Evolutionary conservation across 257 asterid species (phyloP), one percentile per base, ranked within the genome.

Genomic region (Solanum phureja): DNA sequence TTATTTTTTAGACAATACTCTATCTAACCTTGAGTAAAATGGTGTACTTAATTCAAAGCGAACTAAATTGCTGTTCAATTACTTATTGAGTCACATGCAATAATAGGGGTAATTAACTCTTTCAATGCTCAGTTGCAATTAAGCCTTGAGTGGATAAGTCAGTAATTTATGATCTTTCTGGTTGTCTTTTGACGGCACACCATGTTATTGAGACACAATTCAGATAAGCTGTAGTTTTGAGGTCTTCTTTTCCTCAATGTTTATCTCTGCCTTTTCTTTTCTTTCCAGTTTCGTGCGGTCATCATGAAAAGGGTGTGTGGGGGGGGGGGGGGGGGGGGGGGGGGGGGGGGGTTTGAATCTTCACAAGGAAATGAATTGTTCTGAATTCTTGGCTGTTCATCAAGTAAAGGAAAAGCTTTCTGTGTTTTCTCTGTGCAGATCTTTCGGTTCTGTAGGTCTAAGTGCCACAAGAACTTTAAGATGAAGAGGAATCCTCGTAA

Each of bases 401-500:
- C 46, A 40, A 40, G 46, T 40, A 40, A 40, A 40, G 46, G 49
- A 46, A 16, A 44, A 46, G 11, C 83, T 42, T 46, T 81, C 10
- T 79, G 5, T 79, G 14, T 7, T 83, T 60, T 73, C n/a, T 75
- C 14, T 90, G 87, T 88, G 90, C 94, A 96, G 98, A 88, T 96
- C 86, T 96, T 96, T 90, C 91, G 98, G 83, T 95, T 96, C 81
- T 94, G 98, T 88, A 94, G 98, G 56, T 94, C 99, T 18, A 96
- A 96, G 86, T 95, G 98, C 91, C 99, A 94, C 91, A 95, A 95
- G 83, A 95, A 96, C 93, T 95, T 94, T 90, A 95, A 95, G 93
- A 96, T 96, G 99, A 96, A 96, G 97, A 94, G 99, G 90, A 96
- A 96, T 74, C 98, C 98, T 23, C 98, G 98, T 11, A 94, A 96